phyloP scores from a whole-genome alignment of 768 basidiomycete species.

The Naganishia antarctica region DNA sequence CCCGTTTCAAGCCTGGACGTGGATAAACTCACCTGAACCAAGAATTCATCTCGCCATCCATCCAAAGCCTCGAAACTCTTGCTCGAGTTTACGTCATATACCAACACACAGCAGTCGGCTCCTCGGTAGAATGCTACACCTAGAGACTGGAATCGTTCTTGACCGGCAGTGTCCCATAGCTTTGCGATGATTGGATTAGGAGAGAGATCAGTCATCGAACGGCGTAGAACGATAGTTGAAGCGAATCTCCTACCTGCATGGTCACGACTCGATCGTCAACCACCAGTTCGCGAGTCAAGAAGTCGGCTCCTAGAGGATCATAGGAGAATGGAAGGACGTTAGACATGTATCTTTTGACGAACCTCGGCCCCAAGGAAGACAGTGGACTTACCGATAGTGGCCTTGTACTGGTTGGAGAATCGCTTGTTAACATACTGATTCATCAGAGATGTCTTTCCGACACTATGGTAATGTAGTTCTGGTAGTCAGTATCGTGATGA shows the following conservation, averaged over 20 bases:
- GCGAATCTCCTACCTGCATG: slow-evolving; percentile 78
- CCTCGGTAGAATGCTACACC: slow-evolving; percentile 99
- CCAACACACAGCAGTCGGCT: slow-evolving; percentile 97
- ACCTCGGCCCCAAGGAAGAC: too few relatives aligned
- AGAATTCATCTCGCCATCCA: slow-evolving; percentile 98
- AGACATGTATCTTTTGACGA: too few relatives aligned
- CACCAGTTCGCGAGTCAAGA: slow-evolving; percentile 94
- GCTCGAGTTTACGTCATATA: slow-evolving; percentile 96
- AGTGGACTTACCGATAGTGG: slow-evolving; percentile 57
- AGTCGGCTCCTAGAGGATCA: slow-evolving; percentile 43
- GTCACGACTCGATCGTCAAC: slow-evolving; percentile 96
- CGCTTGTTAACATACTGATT: slow-evolving; percentile 99
- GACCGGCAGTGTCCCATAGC: slow-evolving; percentile 99
- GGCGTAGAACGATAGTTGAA: slow-evolving; percentile 1
- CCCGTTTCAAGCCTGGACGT: too few relatives aligned
- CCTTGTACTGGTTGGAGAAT: slow-evolving; percentile 99
- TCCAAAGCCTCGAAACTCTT: slow-evolving; percentile 99
- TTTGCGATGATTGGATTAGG: slow-evolving; percentile 47
- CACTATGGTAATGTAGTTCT: slow-evolving; percentile 53
- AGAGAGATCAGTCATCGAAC: neutral
- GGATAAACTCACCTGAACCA: slow-evolving; percentile 65
- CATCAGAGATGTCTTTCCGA: slow-evolving; percentile 99
- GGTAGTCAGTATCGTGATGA: slow-evolving; percentile 15
- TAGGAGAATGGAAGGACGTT: neutral
- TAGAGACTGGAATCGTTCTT: slow-evolving; percentile 98